phyloP scores from a whole-genome alignment of 2,329 filamentous ascomycete genomes.

The Calonectria honghensis region DNA sequence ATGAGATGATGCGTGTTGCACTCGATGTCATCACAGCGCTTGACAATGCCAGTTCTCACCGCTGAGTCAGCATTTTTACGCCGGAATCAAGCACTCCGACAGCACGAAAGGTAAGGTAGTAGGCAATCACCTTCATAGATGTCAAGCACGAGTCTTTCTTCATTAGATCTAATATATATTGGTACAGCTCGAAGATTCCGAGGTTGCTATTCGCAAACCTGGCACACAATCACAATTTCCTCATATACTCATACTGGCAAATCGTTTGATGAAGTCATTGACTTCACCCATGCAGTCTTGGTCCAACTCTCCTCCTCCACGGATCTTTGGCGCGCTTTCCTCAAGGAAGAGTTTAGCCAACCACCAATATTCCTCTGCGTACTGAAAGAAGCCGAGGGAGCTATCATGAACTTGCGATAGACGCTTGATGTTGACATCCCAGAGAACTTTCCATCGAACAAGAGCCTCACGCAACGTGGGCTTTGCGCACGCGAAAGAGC shows the following conservation, averaged over 20 bases:
- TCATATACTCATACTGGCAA: conserved; percentile 1
- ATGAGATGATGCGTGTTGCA: no score
- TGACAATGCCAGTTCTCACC: no score
- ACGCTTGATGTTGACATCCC: conserved; percentile 8
- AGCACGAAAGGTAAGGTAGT: no score
- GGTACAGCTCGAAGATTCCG: background rate
- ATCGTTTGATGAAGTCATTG: conserved; percentile 6
- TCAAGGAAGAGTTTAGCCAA: conserved; percentile 14
- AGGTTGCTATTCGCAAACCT: no score
- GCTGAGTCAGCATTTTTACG: no score
- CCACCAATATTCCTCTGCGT: conserved; percentile 21
- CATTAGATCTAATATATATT: background rate
- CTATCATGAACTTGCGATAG: background rate
- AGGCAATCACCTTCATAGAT: no score
- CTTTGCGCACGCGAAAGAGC: conserved; percentile 6
- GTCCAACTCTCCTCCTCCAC: conserved; percentile 1
- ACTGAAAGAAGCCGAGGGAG: conserved; percentile 1
- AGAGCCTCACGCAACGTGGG: conserved; percentile 3
- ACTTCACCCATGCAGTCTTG: conserved; percentile 15
- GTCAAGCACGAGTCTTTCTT: background rate
- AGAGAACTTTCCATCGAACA: conserved; percentile 4
- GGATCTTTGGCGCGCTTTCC: background rate
- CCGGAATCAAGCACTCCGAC: no score
- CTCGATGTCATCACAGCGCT: no score
- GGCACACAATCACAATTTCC: no score